phyloP scores from a whole-genome alignment of 495 filamentous ascomycete species.

The Pseudomonodictys pantanalensis region DNA sequence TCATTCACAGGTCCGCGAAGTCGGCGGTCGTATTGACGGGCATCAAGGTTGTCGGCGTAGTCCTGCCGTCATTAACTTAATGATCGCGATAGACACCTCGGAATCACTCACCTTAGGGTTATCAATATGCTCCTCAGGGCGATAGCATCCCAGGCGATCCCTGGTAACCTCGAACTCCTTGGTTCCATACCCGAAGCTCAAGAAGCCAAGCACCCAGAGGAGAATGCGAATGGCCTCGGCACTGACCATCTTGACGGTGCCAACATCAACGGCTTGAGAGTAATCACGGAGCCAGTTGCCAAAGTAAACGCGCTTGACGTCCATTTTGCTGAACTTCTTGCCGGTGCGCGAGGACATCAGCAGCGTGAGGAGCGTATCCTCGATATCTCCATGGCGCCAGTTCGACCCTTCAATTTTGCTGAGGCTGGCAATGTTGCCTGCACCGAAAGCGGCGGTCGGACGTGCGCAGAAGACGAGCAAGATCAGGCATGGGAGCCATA shows the following conservation, averaged over 20 bases:
- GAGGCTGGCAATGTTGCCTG: constrained; percentile 75
- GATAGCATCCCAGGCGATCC: constrained; percentile 81
- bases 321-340: constrained; percentile 83
- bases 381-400: constrained; percentile 95
- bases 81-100: not conserved
- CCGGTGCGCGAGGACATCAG: constrained; percentile 74
- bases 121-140: constrained; percentile 61
- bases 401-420: constrained; percentile 79
- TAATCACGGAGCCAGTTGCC: constrained; percentile 80
- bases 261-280: constrained; percentile 76
- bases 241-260: constrained; percentile 81
- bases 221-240: constrained; percentile 85
- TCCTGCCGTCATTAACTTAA: constrained; percentile 38
- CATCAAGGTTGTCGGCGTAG: constrained; percentile 83
- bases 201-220: constrained; percentile 63
- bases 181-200: constrained; percentile 80
- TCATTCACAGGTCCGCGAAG: constrained; percentile 82
- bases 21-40: constrained; percentile 71
- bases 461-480: constrained; percentile 59
- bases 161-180: constrained; percentile 87
- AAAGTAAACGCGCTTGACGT: constrained; percentile 78
- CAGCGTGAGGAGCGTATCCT: constrained; percentile 77
- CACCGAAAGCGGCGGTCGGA: constrained; percentile 76
- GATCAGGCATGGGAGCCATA: constrained; percentile 51
- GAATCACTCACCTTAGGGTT: constrained; percentile 56